phyloP scores from a whole-genome alignment of 2,329 filamentous ascomycete species.

The Pyrenophora seminiperda region DNA sequence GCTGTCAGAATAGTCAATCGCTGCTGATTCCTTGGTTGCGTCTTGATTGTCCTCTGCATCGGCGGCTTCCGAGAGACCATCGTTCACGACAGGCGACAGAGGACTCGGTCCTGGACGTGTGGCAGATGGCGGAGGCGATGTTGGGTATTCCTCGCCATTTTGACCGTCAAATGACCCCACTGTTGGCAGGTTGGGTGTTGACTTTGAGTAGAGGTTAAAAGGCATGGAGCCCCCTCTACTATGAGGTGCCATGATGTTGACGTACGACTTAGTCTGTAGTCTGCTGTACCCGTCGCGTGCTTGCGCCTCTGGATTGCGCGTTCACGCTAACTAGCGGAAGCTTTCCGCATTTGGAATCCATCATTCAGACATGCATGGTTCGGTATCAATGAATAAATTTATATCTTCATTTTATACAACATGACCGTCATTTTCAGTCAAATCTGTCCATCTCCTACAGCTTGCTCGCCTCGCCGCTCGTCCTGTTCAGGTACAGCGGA shows the following conservation, averaged over 20 bases:
- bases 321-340: constrained; percentile 15
- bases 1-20: constrained; percentile 29
- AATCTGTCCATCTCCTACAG: constrained; percentile 36
- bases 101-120: constrained; percentile 18
- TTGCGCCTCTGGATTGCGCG: constrained; percentile 13
- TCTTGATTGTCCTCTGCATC: constrained; percentile 33
- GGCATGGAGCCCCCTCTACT: constrained; percentile 51
- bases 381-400: too few species aligned
- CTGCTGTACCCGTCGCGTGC: constrained; percentile 29
- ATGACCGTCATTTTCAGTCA: background rate
- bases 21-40: constrained; percentile 22
- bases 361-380: too few species aligned
- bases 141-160: background rate
- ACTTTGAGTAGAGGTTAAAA: constrained; percentile 52
- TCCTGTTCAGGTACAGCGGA: constrained; percentile 50
- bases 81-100: constrained; percentile 26
- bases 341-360: background rate
- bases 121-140: constrained; percentile 16
- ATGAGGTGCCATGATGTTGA: constrained; percentile 50
- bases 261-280: constrained; percentile 1
- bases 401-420: background rate
- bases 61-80: constrained; percentile 45
- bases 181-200: constrained; percentile 54
- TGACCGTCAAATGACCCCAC: constrained; percentile 40
- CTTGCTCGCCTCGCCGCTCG: constrained; percentile 48